Base-by-base conservation (phyloP, 2,329 filamentous ascomycete species). In the Colletotrichum cordylinicola region DNA sequence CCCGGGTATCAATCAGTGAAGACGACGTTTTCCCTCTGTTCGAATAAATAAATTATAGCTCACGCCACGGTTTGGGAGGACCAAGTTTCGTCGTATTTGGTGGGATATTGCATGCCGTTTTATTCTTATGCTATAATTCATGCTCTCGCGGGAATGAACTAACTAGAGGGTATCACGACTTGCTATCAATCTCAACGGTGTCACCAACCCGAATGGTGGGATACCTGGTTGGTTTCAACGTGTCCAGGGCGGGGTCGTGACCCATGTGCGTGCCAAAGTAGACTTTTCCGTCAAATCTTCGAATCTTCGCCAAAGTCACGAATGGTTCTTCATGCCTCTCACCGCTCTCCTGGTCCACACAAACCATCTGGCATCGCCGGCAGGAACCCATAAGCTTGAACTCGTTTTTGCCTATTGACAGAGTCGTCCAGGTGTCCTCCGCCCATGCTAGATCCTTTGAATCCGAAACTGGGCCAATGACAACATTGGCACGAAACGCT, bases 281-380 rank as follows among this genome's bases (percentile, higher is more conserved):
- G 4, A 98, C 94, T 84, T 96, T 96, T 2, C 96, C 95, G 67
- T 94, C 92, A 78, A 95, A 92, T 72, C 95, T 91, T 79, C 97
- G 91, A 13, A 95, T 98, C 87, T 98, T 98, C 2, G 94, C 93
- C 74, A 99, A 86, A 1, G 96, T 98, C 5, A 94, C 91, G 81
- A 97, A 98, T 0, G 97, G 97, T 83, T 98, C 97, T 77, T 95
- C 92, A 78, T 93, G 92, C 82, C 92, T 94, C 77, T 92, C 89
- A 0, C 93, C 96, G 15, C 94, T 98, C 62, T 92, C 88, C 83
- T 98, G 97, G 81, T 99, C 93, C 61, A 98, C 92, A 82, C 96
- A 98, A 12, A 99, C 94, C 96, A 99, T 98, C 83, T 98, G 96
- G 80, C 97, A 99, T 75, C 97, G 89, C 76, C 95, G 91, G 81